Percentiles rank a stretch among this genome's conserved stretches.
phyloP scores from a whole-genome alignment of 805 yeast species.

The Candida nemodendra region DNA sequence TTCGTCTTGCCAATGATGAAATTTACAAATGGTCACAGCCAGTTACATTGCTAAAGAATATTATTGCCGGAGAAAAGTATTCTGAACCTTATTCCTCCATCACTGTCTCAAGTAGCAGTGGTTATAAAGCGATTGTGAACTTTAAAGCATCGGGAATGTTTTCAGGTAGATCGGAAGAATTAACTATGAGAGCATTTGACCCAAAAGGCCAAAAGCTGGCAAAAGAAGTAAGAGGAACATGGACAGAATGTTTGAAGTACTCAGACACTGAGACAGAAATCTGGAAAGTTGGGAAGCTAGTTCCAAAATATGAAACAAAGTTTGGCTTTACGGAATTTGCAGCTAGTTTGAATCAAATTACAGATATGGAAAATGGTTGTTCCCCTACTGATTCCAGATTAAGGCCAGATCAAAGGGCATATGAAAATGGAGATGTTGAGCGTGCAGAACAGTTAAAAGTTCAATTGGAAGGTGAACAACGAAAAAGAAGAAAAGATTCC shows the following conservation, averaged over 20 bases:
- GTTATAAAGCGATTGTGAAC: conserved; percentile 64
- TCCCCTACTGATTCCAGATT: conserved; percentile 89
- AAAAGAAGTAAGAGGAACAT: conserved; percentile 58
- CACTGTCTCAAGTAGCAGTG: conserved; percentile 65
- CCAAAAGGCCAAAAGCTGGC: conserved; percentile 35
- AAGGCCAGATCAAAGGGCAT: conserved; percentile 79
- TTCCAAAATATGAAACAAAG: conserved; percentile 56
- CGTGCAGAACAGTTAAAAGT: conserved; percentile 71
- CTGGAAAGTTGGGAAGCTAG: conserved; percentile 72
- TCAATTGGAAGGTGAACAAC: conserved; percentile 73
- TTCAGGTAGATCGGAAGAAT: conserved; percentile 76
- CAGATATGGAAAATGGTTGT: conserved; percentile 63
- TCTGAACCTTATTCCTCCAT: conserved; percentile 78
- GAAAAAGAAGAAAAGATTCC: conserved; percentile 64
- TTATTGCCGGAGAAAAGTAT: conserved; percentile 93
- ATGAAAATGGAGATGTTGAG: conserved; percentile 67
- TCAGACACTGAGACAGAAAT: conserved; percentile 41
- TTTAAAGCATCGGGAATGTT: conserved; percentile 83
- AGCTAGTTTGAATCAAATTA: conserved; percentile 76
- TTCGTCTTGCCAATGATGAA: conserved; percentile 64
- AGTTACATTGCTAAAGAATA: conserved; percentile 74
- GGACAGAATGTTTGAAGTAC: conserved; percentile 71
- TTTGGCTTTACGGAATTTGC: conserved; percentile 88
- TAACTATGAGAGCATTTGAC: conserved; percentile 45
- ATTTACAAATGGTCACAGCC: conserved; percentile 83